These are phyloP conservation scores for Babesia divergens DNA, from an alignment of 169 alveolate genomes.

Conservation along the genomic window DNA sequence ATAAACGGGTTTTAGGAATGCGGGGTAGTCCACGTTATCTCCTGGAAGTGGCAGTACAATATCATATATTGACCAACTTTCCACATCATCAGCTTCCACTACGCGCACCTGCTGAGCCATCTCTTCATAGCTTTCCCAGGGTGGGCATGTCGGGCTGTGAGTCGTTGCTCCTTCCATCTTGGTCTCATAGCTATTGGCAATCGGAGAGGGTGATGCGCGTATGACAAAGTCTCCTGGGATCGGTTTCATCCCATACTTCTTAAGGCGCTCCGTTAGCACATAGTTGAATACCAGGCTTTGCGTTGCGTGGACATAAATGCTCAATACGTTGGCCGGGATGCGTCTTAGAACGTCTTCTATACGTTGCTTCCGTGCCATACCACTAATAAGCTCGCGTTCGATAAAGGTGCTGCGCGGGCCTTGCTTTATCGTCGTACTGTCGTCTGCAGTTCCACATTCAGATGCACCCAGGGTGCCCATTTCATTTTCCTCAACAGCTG, in stretches of 20 bases:
- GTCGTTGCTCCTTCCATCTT: neutral
- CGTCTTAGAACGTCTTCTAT: conserved; percentile 76
- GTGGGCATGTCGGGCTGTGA: neutral
- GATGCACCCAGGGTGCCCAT: neutral
- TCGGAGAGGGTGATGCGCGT: conserved; percentile 5
- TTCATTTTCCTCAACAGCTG: neutral
- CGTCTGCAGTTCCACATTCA: conserved; percentile 2
- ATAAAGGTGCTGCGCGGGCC: conserved; percentile 38
- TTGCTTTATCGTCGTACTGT: neutral
- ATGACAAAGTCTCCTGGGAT: conserved; percentile 76
- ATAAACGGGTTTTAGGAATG: conserved; percentile 21
- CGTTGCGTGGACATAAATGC: conserved; percentile 89
- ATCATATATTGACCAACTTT: conserved; percentile 78
- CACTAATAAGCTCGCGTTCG: conserved; percentile 63
- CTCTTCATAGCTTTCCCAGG: neutral
- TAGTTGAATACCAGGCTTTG: conserved; percentile 89
- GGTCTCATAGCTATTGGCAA: conserved; percentile 24
- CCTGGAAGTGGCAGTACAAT: conserved; percentile 92
- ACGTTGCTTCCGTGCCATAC: conserved; percentile 59
- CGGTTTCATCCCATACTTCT: conserved; percentile 80
- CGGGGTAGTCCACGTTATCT: conserved; percentile 65
- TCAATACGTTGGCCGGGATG: conserved; percentile 81
- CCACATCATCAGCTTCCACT: conserved; percentile 74
- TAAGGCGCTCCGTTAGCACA: conserved; percentile 82
- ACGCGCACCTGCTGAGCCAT: conserved; percentile 65